Percentiles rank a stretch among this genome's conserved stretches.
Evolutionary conservation across 2,329 filamentous ascomycete species (phyloP).

Genomic region (Madurella fahalii): DNA sequence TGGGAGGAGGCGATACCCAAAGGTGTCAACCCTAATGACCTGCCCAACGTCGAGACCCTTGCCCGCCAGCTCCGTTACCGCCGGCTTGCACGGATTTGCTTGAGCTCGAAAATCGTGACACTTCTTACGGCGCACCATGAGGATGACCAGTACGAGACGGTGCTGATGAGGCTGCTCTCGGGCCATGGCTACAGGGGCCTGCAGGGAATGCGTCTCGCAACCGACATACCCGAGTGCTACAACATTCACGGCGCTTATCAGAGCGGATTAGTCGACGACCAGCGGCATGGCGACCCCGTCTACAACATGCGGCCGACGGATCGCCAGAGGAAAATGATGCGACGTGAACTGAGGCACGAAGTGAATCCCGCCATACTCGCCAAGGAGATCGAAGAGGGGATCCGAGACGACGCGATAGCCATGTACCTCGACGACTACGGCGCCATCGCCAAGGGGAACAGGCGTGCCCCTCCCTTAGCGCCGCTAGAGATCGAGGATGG

Average conservation of each 20-base stretch:
- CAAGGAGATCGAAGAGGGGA: slow-evolving; percentile 16
- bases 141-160: slow-evolving; percentile 88
- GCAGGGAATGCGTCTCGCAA: slow-evolving; percentile 60
- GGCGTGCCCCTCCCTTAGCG: slow-evolving; percentile 11
- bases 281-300: slow-evolving; percentile 33
- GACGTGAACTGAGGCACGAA: slow-evolving; percentile 24
- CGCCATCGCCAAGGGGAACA: slow-evolving; percentile 17
- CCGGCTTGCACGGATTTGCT: slow-evolving; percentile 60
- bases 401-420: slow-evolving; percentile 14
- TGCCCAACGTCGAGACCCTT: slow-evolving; percentile 69
- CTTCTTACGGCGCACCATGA: slow-evolving; percentile 81
- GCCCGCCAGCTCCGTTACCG: slow-evolving; percentile 74
- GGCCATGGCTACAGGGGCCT: slow-evolving; percentile 69
- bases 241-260: slow-evolving; percentile 67
- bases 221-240: slow-evolving; percentile 78
- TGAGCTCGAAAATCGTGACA: slow-evolving; percentile 45
- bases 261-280: slow-evolving; percentile 56
- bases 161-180: slow-evolving; percentile 70
- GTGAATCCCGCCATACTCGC: slow-evolving; percentile 25
- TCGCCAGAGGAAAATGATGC: slow-evolving; percentile 25
- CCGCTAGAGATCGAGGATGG: slow-evolving; percentile 53
- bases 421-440: slow-evolving; percentile 25
- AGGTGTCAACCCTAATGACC: slow-evolving; percentile 33
- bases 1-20: slow-evolving; percentile 44
- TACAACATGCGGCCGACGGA: slow-evolving; percentile 34